Evolutionary conservation across 1,284 basidiomycete species (phyloP).

Genomic region (Sphaerobolus stellatus): DNA sequence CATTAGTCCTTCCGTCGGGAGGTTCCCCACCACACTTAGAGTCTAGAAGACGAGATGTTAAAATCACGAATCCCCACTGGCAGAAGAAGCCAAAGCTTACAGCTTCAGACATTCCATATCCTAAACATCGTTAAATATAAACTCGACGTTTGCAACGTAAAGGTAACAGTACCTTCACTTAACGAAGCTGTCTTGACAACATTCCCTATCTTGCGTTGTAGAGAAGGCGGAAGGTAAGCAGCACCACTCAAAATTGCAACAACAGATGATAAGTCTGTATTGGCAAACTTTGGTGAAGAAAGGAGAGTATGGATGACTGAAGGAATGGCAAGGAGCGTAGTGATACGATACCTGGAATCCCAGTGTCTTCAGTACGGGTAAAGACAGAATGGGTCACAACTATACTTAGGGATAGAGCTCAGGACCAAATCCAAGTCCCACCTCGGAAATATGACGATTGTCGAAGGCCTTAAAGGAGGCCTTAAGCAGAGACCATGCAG

Average conservation of each 20-base stretch:
- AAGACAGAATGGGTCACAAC: background rate
- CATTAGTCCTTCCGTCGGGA: background rate
- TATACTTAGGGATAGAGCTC: slow-evolving; percentile 12
- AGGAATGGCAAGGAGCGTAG: slow-evolving; percentile 13
- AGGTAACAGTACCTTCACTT: background rate
- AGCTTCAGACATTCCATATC: slow-evolving; percentile 75
- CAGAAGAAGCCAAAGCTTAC: slow-evolving; percentile 45
- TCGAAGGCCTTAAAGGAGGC: background rate
- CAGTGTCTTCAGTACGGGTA: background rate
- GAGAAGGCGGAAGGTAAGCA: slow-evolving; percentile 17
- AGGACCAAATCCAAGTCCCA: slow-evolving; percentile 15
- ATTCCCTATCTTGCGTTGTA: slow-evolving; percentile 2
- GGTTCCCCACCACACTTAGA: background rate
- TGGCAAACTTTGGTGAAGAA: slow-evolving; percentile 9
- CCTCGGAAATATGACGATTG: slow-evolving; percentile 15
- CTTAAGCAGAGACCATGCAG: slow-evolving; percentile 10
- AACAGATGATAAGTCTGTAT: slow-evolving; percentile 16
- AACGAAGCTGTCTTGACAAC: slow-evolving; percentile 22
- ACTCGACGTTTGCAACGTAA: background rate
- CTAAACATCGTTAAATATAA: slow-evolving; percentile 32
- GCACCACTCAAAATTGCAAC: slow-evolving; percentile 11
- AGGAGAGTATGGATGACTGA: slow-evolving; percentile 16
- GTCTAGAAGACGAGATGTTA: background rate
- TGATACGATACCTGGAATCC: slow-evolving; percentile 11
- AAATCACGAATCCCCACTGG: background rate